Base-by-base conservation (phyloP, 345 rosid genomes). In the Acer yangbiense region DNA sequence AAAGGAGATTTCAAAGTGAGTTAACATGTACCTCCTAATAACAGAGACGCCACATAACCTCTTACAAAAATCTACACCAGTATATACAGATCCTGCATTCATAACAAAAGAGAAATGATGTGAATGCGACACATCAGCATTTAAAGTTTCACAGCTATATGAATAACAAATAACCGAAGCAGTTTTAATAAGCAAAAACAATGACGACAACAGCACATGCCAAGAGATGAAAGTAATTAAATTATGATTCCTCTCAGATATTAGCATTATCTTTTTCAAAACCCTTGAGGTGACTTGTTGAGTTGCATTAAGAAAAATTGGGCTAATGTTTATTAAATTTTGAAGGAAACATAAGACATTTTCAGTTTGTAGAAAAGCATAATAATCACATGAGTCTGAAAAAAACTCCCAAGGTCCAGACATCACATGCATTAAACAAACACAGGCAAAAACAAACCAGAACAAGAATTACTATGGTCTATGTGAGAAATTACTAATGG, bases 11-110 rank as follows among this genome's bases (percentile, higher is more conserved):
- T 65, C 32, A 20, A 41, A 32, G 39, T 11, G 14, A 43, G 58
- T 41, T 60, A 65, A 81, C 25, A 70, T 65, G 69, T 95, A 95
- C 99, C 99, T 95, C 84, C 99, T 88, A 77, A 96, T 92, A 75
- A 96, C 96, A 39, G 98, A 93, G 73, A 96, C 99, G 74, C 99
- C 99, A 61, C 99, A 96, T 80, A 96, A 83, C 83, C 97, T 90
- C 86, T 96, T 96, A 86, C 99, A 96, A 87, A 96, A 96, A 83
- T 96, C 99, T 85, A 93, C 97, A 71, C 99, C 99, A 44, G 95
- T 90, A 85, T 96, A 96, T 18, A 96, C 98, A 71, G 98, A 91
- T 57, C 95, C 99, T 95, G 94, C 83, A 84, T 71, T 65, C 79
- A 66, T 71, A 74, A 3, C 6, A 72, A 68, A 65, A 73, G 39